phyloP scores from a whole-genome alignment of 2,329 filamentous ascomycete species.

The Ilyonectria robusta region DNA sequence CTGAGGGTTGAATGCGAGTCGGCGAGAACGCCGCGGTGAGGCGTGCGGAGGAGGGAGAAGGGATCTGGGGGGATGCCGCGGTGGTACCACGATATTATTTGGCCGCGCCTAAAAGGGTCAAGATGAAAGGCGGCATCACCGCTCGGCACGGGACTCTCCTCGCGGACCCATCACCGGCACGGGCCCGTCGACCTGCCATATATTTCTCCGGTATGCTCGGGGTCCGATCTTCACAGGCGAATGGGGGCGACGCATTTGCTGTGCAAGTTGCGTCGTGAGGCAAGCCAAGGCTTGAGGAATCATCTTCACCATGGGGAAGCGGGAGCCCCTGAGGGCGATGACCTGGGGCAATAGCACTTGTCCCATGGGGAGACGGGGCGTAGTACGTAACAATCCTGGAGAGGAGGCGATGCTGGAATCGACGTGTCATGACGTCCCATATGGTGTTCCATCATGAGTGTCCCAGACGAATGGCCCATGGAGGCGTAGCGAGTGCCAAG shows the following conservation, averaged over 20 bases:
- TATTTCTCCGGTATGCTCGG: conserved; percentile 12
- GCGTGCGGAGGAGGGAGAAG: neutral
- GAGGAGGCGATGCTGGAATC: conserved; percentile 12
- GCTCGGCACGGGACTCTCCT: conserved; percentile 27
- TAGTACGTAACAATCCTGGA: conserved; percentile 44
- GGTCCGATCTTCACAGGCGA: neutral
- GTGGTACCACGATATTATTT: conserved; percentile 25
- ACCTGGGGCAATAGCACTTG: conserved; percentile 34
- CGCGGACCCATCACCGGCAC: conserved; percentile 22
- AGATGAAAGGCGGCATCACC: conserved; percentile 32
- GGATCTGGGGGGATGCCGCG: conserved; percentile 21
- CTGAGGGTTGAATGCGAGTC: conserved; percentile 13
- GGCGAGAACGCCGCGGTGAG: conserved; percentile 14
- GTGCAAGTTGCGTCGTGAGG: neutral
- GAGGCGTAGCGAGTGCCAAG: neutral
- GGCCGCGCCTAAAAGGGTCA: conserved; percentile 13
- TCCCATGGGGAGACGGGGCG: conserved; percentile 42
- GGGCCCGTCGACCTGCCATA: conserved; percentile 26
- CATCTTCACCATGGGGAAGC: conserved; percentile 33
- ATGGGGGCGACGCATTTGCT: neutral
- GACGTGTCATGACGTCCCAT: conserved; percentile 15
- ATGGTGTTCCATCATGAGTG: neutral
- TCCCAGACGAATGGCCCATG: neutral
- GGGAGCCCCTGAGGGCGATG: conserved; percentile 38
- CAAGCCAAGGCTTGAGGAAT: conserved; percentile 24